phyloP scores from a whole-genome alignment of 225 moss, liverwort and hornwort genomes.

The Physcomitrium patens region DNA sequence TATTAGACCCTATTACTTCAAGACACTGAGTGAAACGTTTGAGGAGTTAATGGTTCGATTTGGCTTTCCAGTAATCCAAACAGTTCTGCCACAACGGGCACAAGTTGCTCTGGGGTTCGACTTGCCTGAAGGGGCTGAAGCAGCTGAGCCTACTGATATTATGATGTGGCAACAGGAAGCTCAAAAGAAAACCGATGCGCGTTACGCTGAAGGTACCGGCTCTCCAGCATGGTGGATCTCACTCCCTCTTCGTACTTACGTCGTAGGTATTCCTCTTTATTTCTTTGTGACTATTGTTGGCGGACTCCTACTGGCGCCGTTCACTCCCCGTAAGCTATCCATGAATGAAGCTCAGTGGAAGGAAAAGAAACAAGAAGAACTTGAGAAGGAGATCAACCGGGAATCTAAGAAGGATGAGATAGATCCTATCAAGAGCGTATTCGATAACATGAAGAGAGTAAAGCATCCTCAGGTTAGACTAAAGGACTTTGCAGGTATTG shows the following conservation, averaged over 20 bases:
- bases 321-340: conserved; percentile 62
- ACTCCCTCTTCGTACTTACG: conserved; percentile 79
- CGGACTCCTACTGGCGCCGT: conserved; percentile 63
- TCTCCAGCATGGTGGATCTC: conserved; percentile 99
- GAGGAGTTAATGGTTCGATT: conserved; percentile 95
- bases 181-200: conserved; percentile 85
- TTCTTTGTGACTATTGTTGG: conserved; percentile 61
- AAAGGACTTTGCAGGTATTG: conserved; percentile 96
- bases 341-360: conserved; percentile 89
- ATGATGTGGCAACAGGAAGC: conserved; percentile 99
- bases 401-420: conserved; percentile 81
- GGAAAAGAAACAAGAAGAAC: conserved; percentile 80
- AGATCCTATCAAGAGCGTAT: conserved; percentile 92
- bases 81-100: conserved; percentile 57
- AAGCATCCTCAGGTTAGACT: conserved; percentile 87
- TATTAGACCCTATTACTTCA: conserved; percentile 84
- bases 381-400: conserved; percentile 83
- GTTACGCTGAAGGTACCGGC: conserved; percentile 97
- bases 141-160: conserved; percentile 92
- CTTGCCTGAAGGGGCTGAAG: conserved; percentile 94
- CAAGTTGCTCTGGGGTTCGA: conserved; percentile 80
- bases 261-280: conserved; percentile 82
- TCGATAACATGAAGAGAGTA: conserved; percentile 99
- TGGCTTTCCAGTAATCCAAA: conserved; percentile 79
- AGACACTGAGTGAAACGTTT: conserved; percentile 65